Evolutionary conservation across 805 yeast genomes (phyloP).

Genomic region (Lipomyces yamanashiensis): DNA sequence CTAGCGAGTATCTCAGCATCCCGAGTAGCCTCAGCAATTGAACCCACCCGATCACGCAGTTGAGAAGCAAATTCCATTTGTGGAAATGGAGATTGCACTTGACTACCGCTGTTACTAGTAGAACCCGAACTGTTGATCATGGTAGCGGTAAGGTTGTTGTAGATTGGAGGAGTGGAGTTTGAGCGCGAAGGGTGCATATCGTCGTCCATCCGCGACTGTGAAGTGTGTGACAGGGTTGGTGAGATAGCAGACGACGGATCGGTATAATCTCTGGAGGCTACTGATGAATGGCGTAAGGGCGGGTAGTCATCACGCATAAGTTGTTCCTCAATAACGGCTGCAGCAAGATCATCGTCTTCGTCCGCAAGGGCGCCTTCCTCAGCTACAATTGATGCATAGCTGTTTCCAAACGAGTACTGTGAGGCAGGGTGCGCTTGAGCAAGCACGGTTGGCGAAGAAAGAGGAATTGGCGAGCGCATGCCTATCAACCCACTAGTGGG

Average conservation of each 20-base stretch:
- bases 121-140: constrained; percentile 10
- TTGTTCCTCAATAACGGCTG: constrained; percentile 12
- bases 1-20: constrained; percentile 42
- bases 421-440: constrained; percentile 1
- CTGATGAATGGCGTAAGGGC: constrained; percentile 10
- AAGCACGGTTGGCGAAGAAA: constrained; percentile 7
- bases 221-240: constrained; percentile 27
- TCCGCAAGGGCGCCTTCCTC: constrained; percentile 2
- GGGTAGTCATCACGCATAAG: constrained; percentile 10
- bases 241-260: constrained; percentile 18
- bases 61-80: constrained; percentile 17
- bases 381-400: constrained; percentile 21
- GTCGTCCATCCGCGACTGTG: constrained; percentile 22
- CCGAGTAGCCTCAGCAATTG: constrained; percentile 44
- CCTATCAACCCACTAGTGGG: constrained; percentile 15
- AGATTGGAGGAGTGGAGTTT: constrained; percentile 25
- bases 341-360: constrained; percentile 14
- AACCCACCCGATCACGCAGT: constrained; percentile 14
- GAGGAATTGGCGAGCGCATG: constrained; percentile 24
- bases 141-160: constrained; percentile 10
- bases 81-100: constrained; percentile 14
- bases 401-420: constrained; percentile 21
- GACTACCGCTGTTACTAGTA: constrained; percentile 10
- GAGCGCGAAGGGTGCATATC: constrained; percentile 12
- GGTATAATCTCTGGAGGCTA: not conserved